Evolutionary conservation across 108 stramenopile genomes (phyloP).

Genomic region (Fistulifera pelliculosa): DNA sequence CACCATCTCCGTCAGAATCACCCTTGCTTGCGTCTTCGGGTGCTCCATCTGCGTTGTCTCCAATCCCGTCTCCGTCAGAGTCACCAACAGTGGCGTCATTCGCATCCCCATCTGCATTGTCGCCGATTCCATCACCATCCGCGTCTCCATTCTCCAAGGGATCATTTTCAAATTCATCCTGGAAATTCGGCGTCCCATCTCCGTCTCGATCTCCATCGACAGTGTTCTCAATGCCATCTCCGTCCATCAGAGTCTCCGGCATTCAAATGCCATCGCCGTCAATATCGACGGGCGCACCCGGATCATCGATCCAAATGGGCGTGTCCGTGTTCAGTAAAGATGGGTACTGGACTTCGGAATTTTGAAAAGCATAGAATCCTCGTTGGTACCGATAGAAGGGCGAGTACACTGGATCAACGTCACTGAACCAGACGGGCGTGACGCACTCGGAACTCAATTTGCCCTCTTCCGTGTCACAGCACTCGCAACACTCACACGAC

Average conservation of each 20-base stretch:
- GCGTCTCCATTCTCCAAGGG: not conserved
- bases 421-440: too few species aligned
- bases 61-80: not conserved
- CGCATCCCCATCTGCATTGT: not conserved
- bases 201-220: not conserved
- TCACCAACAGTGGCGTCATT: not conserved
- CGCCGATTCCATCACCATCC: slow-evolving; percentile 2
- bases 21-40: not conserved
- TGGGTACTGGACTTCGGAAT: not conserved
- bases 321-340: too few species aligned
- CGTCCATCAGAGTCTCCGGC: not conserved
- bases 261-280: not conserved
- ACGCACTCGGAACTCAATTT: too few species aligned
- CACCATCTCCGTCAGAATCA: not conserved
- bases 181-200: not conserved
- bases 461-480: not conserved
- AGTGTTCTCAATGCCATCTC: not conserved
- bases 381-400: too few species aligned
- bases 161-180: not conserved
- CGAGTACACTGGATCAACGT: too few species aligned
- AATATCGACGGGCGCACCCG: not conserved
- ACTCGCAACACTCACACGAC: not conserved
- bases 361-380: not conserved
- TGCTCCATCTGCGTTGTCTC: not conserved
- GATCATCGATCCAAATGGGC: slow-evolving; percentile 1